Conservation (phyloP, 208 protist species). For the Cochliopodium minus region DNA sequence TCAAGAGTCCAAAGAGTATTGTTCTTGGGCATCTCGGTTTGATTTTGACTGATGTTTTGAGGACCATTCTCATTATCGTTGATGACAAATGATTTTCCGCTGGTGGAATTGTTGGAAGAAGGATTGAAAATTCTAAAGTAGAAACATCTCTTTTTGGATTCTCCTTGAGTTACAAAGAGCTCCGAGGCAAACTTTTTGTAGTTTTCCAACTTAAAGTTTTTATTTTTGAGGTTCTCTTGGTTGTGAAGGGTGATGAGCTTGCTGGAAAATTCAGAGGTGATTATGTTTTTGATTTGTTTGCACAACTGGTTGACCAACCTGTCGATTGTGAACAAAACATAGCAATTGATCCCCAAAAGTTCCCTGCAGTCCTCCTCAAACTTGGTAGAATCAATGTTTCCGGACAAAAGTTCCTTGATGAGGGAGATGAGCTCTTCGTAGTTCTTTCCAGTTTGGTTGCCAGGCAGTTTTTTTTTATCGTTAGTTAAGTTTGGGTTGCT, state of each 20-base stretch:
- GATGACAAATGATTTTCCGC: slow-evolving; percentile 8
- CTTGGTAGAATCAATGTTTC: slow-evolving; percentile 2
- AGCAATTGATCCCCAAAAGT: slow-evolving; percentile 21
- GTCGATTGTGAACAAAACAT: slow-evolving; percentile 27
- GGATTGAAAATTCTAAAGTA: too few species aligned
- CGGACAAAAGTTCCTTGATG: background rate
- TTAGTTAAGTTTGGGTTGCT: background rate
- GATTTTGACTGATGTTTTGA: background rate
- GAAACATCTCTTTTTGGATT: too few species aligned
- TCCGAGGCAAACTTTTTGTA: slow-evolving; percentile 16
- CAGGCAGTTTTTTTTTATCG: background rate
- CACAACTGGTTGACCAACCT: slow-evolving; percentile 20
- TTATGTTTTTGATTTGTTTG: slow-evolving; percentile 9
- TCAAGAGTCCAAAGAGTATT: too few species aligned
- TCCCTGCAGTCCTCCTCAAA: slow-evolving; percentile 28
- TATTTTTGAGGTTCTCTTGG: slow-evolving; percentile 9
- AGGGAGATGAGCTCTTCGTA: background rate
- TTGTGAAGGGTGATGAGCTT: background rate
- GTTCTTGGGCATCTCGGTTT: background rate
- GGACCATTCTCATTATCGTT: background rate
- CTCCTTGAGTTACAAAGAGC: slow-evolving; percentile 8
- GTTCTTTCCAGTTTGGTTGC: background rate
- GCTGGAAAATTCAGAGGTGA: background rate
- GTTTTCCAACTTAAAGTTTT: slow-evolving; percentile 15
- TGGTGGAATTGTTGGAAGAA: too few species aligned